Percentiles rank a stretch among this genome's conserved stretches.
phyloP scores from a whole-genome alignment of 257 asterid genomes.

The Leptodermis oblonga region DNA sequence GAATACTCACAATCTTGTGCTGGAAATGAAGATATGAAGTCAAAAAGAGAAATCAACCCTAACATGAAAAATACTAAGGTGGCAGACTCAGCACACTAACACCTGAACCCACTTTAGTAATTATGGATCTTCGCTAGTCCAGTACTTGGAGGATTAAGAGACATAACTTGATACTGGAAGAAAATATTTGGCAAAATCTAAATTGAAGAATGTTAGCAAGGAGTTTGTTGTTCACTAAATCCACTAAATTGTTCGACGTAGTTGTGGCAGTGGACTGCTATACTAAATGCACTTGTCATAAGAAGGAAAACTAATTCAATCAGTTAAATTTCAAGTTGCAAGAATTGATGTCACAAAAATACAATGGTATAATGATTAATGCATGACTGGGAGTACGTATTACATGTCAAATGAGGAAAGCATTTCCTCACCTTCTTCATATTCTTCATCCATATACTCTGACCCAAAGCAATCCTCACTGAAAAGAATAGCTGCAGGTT shows the following conservation, averaged over 20 bases:
- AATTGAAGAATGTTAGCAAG: not conserved
- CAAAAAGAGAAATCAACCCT: not conserved
- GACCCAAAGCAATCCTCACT: constrained; percentile 30
- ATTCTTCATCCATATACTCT: constrained; percentile 34
- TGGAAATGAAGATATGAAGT: not conserved
- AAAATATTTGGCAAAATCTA: not conserved
- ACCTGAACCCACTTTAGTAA: not conserved
- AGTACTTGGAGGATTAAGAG: not conserved
- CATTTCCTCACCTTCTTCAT: constrained; percentile 42
- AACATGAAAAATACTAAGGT: not conserved
- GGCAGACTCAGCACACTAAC: not conserved
- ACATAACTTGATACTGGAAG: not conserved
- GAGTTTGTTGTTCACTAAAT: not conserved
- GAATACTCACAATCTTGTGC: not conserved
- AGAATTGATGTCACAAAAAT: not conserved
- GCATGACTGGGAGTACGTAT: not conserved
- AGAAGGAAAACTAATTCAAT: not conserved
- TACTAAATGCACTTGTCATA: not conserved
- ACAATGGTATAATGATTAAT: not conserved
- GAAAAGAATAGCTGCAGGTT: constrained; percentile 47
- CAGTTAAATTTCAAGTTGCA: not conserved
- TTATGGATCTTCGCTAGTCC: not conserved
- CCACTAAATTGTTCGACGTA: too few species aligned
- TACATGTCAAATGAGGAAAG: constrained; percentile 28
- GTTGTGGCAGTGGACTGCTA: not conserved